Percentiles rank a stretch among this genome's conserved stretches.
Evolutionary conservation across 768 basidiomycete species (phyloP).

Genomic region (Leccinum broughii): DNA sequence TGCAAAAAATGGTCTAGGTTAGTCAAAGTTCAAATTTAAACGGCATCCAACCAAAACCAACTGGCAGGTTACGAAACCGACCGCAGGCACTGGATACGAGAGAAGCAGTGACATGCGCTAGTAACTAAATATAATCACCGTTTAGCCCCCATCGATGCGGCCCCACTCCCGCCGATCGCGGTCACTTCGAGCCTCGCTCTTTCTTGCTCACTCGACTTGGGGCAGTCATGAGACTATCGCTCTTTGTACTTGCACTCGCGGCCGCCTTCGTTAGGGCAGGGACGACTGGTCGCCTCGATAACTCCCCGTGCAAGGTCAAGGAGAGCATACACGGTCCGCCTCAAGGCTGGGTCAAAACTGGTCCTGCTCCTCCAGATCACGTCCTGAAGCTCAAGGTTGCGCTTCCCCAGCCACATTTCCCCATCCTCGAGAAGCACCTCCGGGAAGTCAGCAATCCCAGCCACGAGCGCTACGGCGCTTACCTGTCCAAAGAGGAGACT

Average conservation of each 20-base stretch:
- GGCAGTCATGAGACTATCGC: constrained; percentile 11
- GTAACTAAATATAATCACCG: no score
- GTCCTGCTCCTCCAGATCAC: constrained; percentile 46
- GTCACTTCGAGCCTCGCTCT: not conserved
- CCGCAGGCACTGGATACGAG: no score
- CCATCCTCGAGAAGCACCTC: constrained; percentile 49
- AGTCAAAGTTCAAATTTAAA: no score
- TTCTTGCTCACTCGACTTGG: not conserved
- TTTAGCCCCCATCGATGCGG: not conserved
- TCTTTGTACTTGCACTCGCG: constrained; percentile 15
- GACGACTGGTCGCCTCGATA: constrained; percentile 3
- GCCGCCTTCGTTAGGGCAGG: constrained; percentile 13
- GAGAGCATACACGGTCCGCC: constrained; percentile 47
- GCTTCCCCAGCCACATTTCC: constrained; percentile 53
- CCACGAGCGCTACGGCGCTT: constrained; percentile 53
- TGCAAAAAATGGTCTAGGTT: no score
- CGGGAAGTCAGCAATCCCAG: constrained; percentile 58
- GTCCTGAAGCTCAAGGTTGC: constrained; percentile 58
- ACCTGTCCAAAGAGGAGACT: constrained; percentile 65
- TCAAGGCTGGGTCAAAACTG: constrained; percentile 47
- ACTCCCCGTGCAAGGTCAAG: constrained; percentile 41
- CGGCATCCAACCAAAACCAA: no score
- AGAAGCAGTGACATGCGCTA: no score
- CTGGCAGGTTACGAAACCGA: no score
- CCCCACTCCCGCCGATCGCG: not conserved